Evolutionary conservation across 2,329 filamentous ascomycete species (phyloP).

Genomic region (Colletotrichum salicis): DNA sequence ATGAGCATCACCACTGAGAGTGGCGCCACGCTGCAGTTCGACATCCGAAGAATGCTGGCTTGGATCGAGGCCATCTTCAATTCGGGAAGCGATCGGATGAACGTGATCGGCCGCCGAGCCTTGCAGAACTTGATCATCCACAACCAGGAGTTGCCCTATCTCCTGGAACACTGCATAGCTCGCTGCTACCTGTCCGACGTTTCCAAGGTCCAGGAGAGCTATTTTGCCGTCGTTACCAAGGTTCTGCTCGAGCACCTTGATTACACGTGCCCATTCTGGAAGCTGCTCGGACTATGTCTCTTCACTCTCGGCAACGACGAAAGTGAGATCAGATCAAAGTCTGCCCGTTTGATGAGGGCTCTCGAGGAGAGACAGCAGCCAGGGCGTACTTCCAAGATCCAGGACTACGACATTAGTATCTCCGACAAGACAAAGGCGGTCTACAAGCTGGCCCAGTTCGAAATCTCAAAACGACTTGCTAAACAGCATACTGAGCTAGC

Average conservation of each 20-base stretch:
- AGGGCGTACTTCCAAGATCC: conserved; percentile 83
- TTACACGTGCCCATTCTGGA: conserved; percentile 90
- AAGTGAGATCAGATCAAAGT: conserved; percentile 88
- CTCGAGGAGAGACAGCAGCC: conserved; percentile 84
- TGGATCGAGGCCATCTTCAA: conserved; percentile 98
- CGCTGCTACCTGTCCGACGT: conserved; percentile 87
- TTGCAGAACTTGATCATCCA: conserved; percentile 90
- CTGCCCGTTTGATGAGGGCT: conserved; percentile 80
- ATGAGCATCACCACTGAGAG: conserved; percentile 90
- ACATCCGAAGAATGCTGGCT: conserved; percentile 88
- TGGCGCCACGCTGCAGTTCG: conserved; percentile 87
- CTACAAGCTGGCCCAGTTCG: conserved; percentile 96
- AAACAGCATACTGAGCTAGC: conserved; percentile 90
- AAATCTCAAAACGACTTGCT: conserved; percentile 90
- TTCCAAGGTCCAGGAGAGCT: conserved; percentile 89
- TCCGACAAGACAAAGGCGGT: conserved; percentile 98
- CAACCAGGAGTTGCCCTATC: conserved; percentile 86
- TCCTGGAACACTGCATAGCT: conserved; percentile 90
- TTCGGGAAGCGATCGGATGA: conserved; percentile 89
- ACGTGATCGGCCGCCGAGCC: conserved; percentile 87
- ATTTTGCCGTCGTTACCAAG: conserved; percentile 91
- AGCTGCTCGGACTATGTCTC: conserved; percentile 84
- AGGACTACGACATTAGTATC: conserved; percentile 98
- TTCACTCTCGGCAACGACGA: conserved; percentile 94
- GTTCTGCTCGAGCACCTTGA: conserved; percentile 86